These are phyloP conservation scores for Adansonia grandidieri DNA, from an alignment of 441 rosid genomes.

Conservation along the genomic window DNA sequence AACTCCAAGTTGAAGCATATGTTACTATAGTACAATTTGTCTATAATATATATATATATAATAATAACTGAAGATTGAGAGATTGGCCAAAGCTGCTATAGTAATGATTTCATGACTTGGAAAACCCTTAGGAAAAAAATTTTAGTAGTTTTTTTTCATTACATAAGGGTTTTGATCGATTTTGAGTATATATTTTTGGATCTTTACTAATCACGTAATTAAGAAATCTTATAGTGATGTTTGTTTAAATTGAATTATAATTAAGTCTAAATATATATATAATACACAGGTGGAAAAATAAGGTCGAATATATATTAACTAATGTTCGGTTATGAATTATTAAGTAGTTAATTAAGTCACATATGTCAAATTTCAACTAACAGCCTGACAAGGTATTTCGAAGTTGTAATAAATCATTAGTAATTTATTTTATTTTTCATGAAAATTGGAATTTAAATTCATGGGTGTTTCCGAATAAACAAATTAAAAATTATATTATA, in stretches of 20 bases:
- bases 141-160: neutral
- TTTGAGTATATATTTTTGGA: neutral
- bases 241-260: neutral
- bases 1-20: neutral
- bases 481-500: neutral
- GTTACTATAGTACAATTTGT: neutral
- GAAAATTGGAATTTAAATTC: neutral
- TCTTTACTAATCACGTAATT: neutral
- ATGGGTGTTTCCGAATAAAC: neutral
- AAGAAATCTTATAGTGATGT: neutral
- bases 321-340: too few relatives aligned
- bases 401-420: neutral
- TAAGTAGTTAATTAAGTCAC: neutral
- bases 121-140: neutral
- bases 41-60: too few relatives aligned
- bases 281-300: too few relatives aligned
- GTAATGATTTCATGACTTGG: neutral
- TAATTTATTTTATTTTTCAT: neutral
- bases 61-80: neutral
- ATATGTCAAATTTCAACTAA: neutral
- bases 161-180: neutral
- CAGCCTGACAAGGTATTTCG: neutral
- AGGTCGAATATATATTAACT: too few relatives aligned
- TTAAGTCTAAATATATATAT: neutral
- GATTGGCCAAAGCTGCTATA: neutral